Evolutionary conservation across 805 yeast species (phyloP).

Genomic region (Schwanniomyces occidentalis): DNA sequence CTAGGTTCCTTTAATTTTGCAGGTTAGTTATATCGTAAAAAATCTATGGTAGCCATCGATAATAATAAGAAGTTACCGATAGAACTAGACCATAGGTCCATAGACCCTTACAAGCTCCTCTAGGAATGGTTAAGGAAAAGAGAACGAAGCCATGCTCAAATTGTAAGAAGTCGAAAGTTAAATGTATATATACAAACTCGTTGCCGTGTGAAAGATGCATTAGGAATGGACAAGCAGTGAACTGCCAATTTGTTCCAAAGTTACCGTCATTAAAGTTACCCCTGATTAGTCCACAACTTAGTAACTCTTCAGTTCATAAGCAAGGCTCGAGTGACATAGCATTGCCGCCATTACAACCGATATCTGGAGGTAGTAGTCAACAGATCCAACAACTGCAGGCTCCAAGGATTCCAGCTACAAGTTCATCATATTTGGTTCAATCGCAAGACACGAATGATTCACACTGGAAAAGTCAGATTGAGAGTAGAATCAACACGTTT

Average conservation of each 20-base stretch:
- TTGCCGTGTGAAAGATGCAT: slow-evolving; percentile 62
- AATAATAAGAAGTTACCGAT: too few species aligned
- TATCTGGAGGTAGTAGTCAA: slow-evolving; percentile 4
- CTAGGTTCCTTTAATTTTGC: too few species aligned
- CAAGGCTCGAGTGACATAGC: slow-evolving; percentile 8
- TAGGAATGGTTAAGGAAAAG: slow-evolving; percentile 36
- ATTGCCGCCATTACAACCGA: slow-evolving; percentile 16
- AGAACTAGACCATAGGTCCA: too few species aligned
- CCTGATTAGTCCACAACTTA: slow-evolving; percentile 9
- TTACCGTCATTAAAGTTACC: slow-evolving; percentile 44
- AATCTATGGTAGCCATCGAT: too few species aligned
- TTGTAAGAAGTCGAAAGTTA: slow-evolving; percentile 64
- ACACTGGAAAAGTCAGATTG: slow-evolving; percentile 37
- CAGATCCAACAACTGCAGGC: not conserved
- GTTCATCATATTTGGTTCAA: not conserved
- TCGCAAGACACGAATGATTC: slow-evolving; percentile 10
- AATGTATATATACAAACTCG: slow-evolving; percentile 50
- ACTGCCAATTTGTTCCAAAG: slow-evolving; percentile 57
- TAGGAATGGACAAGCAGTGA: slow-evolving; percentile 43
- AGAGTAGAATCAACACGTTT: slow-evolving; percentile 33
- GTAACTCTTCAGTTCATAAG: not conserved
- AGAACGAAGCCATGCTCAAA: slow-evolving; percentile 61
- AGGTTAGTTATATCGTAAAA: too few species aligned
- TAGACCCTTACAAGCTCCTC: too few species aligned
- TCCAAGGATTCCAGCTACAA: slow-evolving; percentile 2